phyloP scores from a whole-genome alignment of 129 eudicot genomes.

The Lactuca saligna region DNA sequence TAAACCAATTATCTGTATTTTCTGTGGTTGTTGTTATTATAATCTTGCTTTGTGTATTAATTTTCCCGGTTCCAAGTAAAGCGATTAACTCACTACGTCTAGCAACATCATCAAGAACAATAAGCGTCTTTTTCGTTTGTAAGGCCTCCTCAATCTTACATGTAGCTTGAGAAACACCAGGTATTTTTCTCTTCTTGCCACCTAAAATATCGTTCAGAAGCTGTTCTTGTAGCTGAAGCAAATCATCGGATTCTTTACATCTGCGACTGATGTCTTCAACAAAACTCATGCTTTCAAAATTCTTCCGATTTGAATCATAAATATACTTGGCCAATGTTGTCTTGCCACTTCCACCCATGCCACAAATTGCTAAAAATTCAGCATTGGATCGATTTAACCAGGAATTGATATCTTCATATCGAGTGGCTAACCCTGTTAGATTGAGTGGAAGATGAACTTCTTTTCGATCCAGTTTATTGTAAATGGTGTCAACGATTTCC shows the following conservation, averaged over 20 bases:
- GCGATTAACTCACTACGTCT: neutral
- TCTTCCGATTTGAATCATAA: neutral
- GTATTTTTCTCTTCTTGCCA: neutral
- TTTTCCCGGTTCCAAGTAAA: neutral
- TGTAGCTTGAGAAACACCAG: neutral
- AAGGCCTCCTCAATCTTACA: neutral
- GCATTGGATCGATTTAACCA: neutral
- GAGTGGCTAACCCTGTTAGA: neutral
- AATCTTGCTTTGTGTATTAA: neutral
- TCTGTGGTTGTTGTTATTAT: neutral
- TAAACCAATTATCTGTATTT: neutral
- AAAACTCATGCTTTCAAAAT: neutral
- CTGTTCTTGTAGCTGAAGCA: neutral
- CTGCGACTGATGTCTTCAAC: neutral
- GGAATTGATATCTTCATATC: neutral
- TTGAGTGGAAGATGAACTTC: neutral
- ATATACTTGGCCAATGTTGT: neutral
- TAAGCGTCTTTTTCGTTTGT: neutral
- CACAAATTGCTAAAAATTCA: neutral
- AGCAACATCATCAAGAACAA: neutral
- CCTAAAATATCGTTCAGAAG: neutral
- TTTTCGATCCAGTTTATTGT: neutral
- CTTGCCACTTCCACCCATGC: conserved; percentile 1
- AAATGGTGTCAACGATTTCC: neutral
- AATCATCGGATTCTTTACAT: neutral